These are phyloP conservation scores for Begonia fuchsioides DNA, from an alignment of 306 rosid genomes.

Conservation along the genomic window DNA sequence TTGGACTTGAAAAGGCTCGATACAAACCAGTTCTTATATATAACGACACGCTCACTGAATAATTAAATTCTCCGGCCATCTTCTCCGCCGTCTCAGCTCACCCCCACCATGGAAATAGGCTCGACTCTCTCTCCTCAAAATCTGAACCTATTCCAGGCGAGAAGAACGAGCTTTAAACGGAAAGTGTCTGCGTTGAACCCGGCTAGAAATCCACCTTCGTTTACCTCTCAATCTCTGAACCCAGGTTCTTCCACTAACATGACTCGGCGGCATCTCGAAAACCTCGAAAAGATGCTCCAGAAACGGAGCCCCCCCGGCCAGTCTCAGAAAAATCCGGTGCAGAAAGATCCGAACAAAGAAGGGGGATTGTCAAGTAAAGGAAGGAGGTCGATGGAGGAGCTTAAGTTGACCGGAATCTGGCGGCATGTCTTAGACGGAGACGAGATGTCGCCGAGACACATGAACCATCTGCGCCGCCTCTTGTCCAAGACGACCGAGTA, in stretches of 20 bases:
- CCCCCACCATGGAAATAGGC: constrained; percentile 28
- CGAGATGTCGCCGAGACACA: constrained; percentile 74
- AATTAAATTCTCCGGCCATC: neutral
- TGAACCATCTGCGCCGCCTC: constrained; percentile 44
- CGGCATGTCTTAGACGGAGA: constrained; percentile 47
- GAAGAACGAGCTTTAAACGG: constrained; percentile 35
- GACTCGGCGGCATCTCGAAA: constrained; percentile 45
- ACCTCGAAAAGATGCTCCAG: constrained; percentile 62
- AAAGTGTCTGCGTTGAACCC: constrained; percentile 46
- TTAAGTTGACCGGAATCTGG: constrained; percentile 44
- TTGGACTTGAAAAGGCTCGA: no score
- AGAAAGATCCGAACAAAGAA: neutral
- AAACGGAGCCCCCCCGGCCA: constrained; percentile 13
- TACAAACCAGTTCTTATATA: no score
- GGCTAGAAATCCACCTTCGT: constrained; percentile 6
- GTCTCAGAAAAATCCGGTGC: constrained; percentile 6
- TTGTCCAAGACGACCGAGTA: constrained; percentile 50
- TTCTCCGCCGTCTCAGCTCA: neutral
- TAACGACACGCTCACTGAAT: no score
- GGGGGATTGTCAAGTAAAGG: constrained; percentile 20
- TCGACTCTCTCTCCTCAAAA: constrained; percentile 32
- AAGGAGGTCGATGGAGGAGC: constrained; percentile 32
- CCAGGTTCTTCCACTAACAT: constrained; percentile 9
- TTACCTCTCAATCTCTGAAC: constrained; percentile 2
- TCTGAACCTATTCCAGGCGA: constrained; percentile 24